Base-by-base conservation (phyloP, 2,329 filamentous ascomycete genomes). In the Penicillium sp. region DNA sequence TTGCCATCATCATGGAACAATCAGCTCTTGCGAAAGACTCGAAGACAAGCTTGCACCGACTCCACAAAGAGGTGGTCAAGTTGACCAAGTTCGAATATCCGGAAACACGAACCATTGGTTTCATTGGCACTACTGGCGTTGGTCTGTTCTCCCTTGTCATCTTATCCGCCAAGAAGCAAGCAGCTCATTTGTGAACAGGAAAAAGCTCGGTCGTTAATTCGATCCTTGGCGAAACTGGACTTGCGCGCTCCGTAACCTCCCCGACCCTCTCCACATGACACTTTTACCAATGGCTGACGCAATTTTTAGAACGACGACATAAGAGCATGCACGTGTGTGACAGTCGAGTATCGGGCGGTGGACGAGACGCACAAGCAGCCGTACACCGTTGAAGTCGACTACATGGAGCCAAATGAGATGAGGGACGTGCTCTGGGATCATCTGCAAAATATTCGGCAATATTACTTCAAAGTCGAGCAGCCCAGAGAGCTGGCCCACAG, bases 291-390 rank as follows among this genome's bases (percentile, higher is more conserved):
- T 20, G 5, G 17, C 45, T 57, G 31, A 56, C 31, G 20, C 5
- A 20, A n/a, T 25, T 22, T 42, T 6, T 22, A 67, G 66, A 61
- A 54, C 25, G 55, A 59, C 22, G 57, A 56, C 48, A 63, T 58
- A 2, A 11, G 35, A 1, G 66, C 66, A 25, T 68, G 65, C 43
- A 68, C 66, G 5, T 63, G 54, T 11, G 61, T 68, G 8, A 62
- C 65, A 5, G 66, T 64, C 2, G 65, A 68, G 14, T 67, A 65
- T 34, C 62, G 65, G 20, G 17, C 55, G 7, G 12, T 57, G 1
- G 60, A 67, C 59, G 52, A 48, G 0, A 6, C 28, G 1, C 62
- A 66, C 41, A 58, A 50, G 1, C 17, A 52, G 17, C 31, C 47
- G 2, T 67, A 61, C 22, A 63, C 59, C 2, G 59, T 67, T 20